These are phyloP conservation scores for Sugiyamaella grinbergsii DNA, from an alignment of 1,139 yeast genomes.

Conservation along the genomic window DNA sequence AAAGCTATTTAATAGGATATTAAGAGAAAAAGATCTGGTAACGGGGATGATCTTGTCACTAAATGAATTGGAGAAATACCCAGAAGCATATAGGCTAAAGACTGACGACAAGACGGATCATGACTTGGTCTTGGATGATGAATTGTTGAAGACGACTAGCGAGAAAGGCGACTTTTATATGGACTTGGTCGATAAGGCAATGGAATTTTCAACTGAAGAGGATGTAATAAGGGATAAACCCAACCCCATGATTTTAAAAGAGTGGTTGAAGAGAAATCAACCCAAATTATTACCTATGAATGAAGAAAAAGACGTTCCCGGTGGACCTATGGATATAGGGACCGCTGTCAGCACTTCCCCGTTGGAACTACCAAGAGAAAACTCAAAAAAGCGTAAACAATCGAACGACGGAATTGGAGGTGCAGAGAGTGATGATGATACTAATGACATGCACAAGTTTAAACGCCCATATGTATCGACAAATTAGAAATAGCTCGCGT, in stretches of 20 bases:
- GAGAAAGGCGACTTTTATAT: slow-evolving; percentile 26
- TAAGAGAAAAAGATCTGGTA: slow-evolving; percentile 33
- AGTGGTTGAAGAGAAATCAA: slow-evolving; percentile 37
- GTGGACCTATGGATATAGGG: background rate
- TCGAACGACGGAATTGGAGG: background rate
- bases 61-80: slow-evolving; percentile 26
- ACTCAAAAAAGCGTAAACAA: slow-evolving; percentile 9
- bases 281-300: slow-evolving; percentile 27
- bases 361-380: background rate
- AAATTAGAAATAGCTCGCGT: background rate
- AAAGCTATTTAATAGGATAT: slow-evolving; percentile 31
- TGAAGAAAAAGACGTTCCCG: background rate
- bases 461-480: slow-evolving; percentile 8
- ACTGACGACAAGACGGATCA: background rate
- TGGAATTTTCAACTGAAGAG: slow-evolving; percentile 33
- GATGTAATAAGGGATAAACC: slow-evolving; percentile 27
- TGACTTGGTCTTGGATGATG: slow-evolving; percentile 12
- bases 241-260: slow-evolving; percentile 35
- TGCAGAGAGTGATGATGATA: background rate
- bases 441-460: background rate
- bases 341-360: too few relatives aligned
- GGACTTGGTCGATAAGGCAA: slow-evolving; percentile 10
- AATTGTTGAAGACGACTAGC: slow-evolving; percentile 24
- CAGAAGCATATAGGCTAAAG: slow-evolving; percentile 1
- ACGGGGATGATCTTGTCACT: slow-evolving; percentile 32